Base-by-base conservation (phyloP, 2,329 filamentous ascomycete genomes). In the Colletotrichum euphorbiae region DNA sequence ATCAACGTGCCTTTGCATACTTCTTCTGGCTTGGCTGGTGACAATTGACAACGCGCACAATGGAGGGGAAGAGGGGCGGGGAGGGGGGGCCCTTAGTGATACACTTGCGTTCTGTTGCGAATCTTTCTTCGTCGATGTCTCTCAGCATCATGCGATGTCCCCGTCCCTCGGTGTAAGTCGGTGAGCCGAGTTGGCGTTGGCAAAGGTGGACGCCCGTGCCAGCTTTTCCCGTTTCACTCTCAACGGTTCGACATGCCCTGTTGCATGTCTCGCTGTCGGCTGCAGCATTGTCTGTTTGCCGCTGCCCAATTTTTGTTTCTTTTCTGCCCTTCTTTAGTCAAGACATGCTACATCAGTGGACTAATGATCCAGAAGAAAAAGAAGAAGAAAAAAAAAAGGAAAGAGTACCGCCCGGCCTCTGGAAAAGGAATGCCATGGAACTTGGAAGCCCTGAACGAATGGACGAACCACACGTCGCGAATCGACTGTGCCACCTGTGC, bases 21-120 rank as follows among this genome's bases (percentile, higher is more conserved):
- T 48, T 36, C 40, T 19, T 17, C 17, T 28, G 52, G 19, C 54
- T 68, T 60, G 61, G 61, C 61, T 55, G 42, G 11, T 55, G 45
- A 43, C 19, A 54, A 38, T 36, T 40, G 45, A 69, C 66, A 69
- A 69, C 66, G 61, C 66, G 48, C 48, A 66, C 61, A 69, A 69
- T 55, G 33, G 46, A 52, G 17, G 58, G 28, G 28, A 33, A 36
- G 45, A 65, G 62, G 62, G 45, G 33, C 24, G 19, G 15, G 17
- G 28, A 2, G n/a, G 17, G 15, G 28, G 28, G 0, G 1, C 46
- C 42, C 46, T 59, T 28, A 33, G 51, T 54, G 54, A 46, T 31
- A 54, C 45, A 52, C 46, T 64, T 5, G 51, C 45, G n/a, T 55
- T 38, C 59, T 48, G 38, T 28, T 61, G 45, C 60, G 12, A 38